A percentile compares a stretch with the other conserved stretches of the same genome.
These are phyloP conservation scores for Phytopythium vexans DNA, from an alignment of 352 stramenopile genomes.

Conservation along the genomic window DNA sequence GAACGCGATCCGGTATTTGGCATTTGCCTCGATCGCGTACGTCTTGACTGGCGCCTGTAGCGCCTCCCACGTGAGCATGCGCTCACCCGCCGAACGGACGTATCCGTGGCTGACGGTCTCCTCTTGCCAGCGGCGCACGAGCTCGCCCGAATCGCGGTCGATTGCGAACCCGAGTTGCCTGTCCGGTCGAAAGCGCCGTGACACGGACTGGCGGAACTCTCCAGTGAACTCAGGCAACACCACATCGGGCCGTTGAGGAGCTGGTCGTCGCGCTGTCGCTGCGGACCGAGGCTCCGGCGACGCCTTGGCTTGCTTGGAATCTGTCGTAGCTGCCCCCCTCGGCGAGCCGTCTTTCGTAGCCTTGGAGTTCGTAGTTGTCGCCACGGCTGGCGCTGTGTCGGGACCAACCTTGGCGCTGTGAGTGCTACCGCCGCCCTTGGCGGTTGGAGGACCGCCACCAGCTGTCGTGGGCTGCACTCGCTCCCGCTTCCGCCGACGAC, in stretches of 20 bases:
- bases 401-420: conserved; percentile 32
- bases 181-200: conserved; percentile 37
- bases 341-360: no score
- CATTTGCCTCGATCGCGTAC: conserved; percentile 70
- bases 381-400: conserved; percentile 11
- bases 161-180: conserved; percentile 52
- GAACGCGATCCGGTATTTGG: conserved; percentile 56
- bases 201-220: conserved; percentile 58
- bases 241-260: conserved; percentile 1
- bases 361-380: no score
- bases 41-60: conserved; percentile 66
- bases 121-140: conserved; percentile 64
- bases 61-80: conserved; percentile 72
- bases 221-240: conserved; percentile 71
- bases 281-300: no score
- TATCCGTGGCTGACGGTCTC: conserved; percentile 45
- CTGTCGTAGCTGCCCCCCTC: no score
- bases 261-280: no score
- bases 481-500: conserved; percentile 9
- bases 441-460: no score
- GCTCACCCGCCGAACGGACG: conserved; percentile 30
- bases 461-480: background rate
- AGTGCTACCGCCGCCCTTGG: background rate
- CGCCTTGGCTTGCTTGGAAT: no score
- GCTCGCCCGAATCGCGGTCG: conserved; percentile 32